phyloP scores from a whole-genome alignment of 306 rosid species.

The Ceratonia siliqua region DNA sequence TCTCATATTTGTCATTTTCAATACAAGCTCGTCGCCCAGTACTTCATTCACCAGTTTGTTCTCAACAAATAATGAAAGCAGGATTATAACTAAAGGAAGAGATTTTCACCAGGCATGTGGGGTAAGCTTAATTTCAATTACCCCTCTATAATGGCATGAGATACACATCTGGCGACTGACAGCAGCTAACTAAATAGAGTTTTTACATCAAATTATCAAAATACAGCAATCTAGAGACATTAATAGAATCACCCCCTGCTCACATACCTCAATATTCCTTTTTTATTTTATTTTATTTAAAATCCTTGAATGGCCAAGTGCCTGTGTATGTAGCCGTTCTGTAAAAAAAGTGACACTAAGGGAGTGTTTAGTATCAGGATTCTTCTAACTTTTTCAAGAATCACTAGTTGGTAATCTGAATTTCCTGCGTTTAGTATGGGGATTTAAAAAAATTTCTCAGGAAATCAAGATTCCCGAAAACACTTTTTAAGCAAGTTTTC shows the following conservation, averaged over 20 bases:
- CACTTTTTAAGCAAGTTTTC: too few species aligned
- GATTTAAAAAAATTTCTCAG: too few species aligned
- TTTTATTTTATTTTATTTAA: background rate
- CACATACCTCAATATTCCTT: background rate
- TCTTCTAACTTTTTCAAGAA: too few species aligned
- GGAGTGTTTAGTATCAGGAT: too few species aligned
- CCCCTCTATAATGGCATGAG: background rate
- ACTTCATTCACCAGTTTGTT: background rate
- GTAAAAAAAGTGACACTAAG: background rate
- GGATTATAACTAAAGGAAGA: background rate
- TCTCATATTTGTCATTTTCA: background rate
- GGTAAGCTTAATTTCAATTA: slow-evolving; percentile 11
- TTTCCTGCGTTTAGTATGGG: too few species aligned
- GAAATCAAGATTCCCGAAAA: too few species aligned
- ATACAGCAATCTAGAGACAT: slow-evolving; percentile 1
- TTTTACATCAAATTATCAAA: background rate
- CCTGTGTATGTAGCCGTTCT: background rate
- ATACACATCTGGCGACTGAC: slow-evolving; percentile 5
- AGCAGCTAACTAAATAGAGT: background rate
- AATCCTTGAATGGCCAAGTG: slow-evolving; percentile 1
- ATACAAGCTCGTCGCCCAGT: slow-evolving; percentile 1
- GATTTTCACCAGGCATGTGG: background rate
- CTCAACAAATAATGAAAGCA: slow-evolving; percentile 15
- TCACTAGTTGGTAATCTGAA: too few species aligned
- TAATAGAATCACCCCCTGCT: slow-evolving; percentile 11